Evolutionary conservation across 1,284 basidiomycete species (phyloP), one percentile per base, ranked within the genome.

Genomic region (Puccinia coronata): DNA sequence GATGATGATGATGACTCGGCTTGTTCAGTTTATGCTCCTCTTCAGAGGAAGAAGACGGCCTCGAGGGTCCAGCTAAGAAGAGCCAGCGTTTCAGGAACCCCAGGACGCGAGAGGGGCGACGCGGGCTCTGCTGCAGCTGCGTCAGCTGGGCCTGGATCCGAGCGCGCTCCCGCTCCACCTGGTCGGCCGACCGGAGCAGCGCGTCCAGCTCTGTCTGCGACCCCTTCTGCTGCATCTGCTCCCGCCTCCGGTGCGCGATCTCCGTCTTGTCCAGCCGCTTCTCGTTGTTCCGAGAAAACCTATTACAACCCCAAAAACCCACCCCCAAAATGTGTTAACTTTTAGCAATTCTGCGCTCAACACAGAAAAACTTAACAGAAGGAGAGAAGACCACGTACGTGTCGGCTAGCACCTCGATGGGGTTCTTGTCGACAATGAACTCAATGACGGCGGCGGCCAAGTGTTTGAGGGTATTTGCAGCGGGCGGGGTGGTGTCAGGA

Each of bases 361-460:
- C 6, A 23, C 0, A n/a, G 34, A 61, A 31, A 47, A n/a, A 67
- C 3, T 25, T 2, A 34, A 63, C 18, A 34, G 20, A 69, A 43
- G 25, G 23, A 69, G 47, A 41, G 25, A 70, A n/a, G 25, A 36
- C 28, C 14, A 70, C 67, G 1, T 11, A 70, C 67, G 36, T n/a
- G 18, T 49, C 43, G 6, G 47, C 69, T 18, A 71, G 25, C 5
- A 28, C 43, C n/a, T 71, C 69, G 41, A 71, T 34, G 6, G 69
- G 69, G 2, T 71, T 71, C 25, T 71, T 71, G 8, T 71, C 69
- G 18, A 71, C 69, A 28, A 71, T 20, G 34, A 53, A 71, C 25
- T 71, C 47, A 23, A 71, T 71, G 16, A 71, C 47, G 4, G 69
- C 25, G 3, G 47, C 28, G 20, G 47, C 49, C 47, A 71, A 34